Evolutionary conservation across 1,139 yeast species (phyloP).

Genomic region (Torulaspora globosa): DNA sequence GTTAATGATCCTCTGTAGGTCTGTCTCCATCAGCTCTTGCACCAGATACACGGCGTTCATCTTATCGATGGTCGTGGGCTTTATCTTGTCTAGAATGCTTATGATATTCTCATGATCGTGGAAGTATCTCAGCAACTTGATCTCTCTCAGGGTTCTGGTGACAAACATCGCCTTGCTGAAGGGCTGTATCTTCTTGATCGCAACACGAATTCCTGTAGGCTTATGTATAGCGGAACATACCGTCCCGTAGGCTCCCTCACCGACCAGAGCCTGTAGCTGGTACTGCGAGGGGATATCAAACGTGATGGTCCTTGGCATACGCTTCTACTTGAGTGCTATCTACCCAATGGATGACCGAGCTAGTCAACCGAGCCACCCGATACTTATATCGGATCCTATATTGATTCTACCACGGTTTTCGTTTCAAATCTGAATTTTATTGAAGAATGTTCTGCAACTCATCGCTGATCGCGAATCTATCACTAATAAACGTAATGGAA

Average conservation of each 20-base stretch:
- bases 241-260: slow-evolving; percentile 97
- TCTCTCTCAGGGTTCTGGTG: slow-evolving; percentile 82
- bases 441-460: background rate
- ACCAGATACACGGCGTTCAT: slow-evolving; percentile 67
- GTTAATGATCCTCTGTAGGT: slow-evolving; percentile 54
- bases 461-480: background rate
- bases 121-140: slow-evolving; percentile 81
- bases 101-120: slow-evolving; percentile 90
- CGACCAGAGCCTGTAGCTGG: slow-evolving; percentile 76
- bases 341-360: background rate
- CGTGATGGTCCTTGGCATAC: slow-evolving; percentile 50
- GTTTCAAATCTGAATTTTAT: background rate
- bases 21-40: slow-evolving; percentile 71
- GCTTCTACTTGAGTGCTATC: background rate
- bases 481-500: background rate
- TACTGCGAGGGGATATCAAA: slow-evolving; percentile 88
- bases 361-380: background rate
- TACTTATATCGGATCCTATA: background rate
- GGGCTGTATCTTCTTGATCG: slow-evolving; percentile 89
- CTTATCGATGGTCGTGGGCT: slow-evolving; percentile 61
- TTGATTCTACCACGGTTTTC: background rate
- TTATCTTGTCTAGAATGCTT: slow-evolving; percentile 85
- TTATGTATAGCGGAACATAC: slow-evolving; percentile 88
- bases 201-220: slow-evolving; percentile 71
- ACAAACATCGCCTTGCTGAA: slow-evolving; percentile 83